Conservation (phyloP, 2,329 filamentous ascomycete genomes). For the Colletotrichum siamense region DNA sequence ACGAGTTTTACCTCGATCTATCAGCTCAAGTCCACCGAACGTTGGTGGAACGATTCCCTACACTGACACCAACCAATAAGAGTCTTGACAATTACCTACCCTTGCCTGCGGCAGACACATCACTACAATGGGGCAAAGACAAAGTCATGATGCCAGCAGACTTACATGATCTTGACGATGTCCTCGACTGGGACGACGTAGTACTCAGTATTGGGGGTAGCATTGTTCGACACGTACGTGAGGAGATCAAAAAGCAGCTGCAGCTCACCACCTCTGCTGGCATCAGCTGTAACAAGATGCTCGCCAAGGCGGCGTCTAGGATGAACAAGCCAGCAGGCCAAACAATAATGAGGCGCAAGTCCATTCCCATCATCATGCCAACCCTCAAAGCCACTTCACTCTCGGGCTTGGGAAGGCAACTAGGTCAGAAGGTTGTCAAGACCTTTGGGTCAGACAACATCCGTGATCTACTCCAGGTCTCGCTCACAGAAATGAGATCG, state of each 20-base stretch:
- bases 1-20: neutral
- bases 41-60: neutral
- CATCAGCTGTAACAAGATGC: neutral
- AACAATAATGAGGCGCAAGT: neutral
- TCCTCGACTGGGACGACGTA: neutral
- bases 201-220: neutral
- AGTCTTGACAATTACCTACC: neutral
- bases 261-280: neutral
- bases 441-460: neutral
- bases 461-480: neutral
- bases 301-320: neutral
- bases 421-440: neutral
- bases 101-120: neutral
- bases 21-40: neutral
- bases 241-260: neutral
- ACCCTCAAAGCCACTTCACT: neutral
- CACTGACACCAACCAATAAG: fast-evolving
- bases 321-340: neutral
- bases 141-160: neutral
- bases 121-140: neutral
- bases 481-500: neutral
- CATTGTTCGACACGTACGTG: neutral
- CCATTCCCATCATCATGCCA: neutral
- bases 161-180: fast-evolving
- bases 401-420: neutral